Percentiles rank a stretch among this genome's conserved stretches.
phyloP scores from a whole-genome alignment of 805 yeast genomes.

The Ogataea angusta region DNA sequence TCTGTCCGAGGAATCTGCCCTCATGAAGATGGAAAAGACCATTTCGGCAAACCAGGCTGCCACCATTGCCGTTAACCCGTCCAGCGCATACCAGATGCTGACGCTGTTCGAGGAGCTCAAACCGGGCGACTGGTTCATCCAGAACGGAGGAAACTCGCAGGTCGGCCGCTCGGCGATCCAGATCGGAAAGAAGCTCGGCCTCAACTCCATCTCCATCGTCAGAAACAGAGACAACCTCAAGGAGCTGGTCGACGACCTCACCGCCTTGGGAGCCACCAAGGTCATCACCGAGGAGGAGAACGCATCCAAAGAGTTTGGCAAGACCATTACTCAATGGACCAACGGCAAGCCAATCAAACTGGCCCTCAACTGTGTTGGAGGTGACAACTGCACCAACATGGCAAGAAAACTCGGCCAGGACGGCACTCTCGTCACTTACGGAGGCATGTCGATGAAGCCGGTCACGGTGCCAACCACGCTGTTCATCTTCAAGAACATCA shows the following conservation, averaged over 20 bases:
- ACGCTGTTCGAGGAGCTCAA: constrained; percentile 59
- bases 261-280: constrained; percentile 72
- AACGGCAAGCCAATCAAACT: constrained; percentile 57
- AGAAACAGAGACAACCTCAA: constrained; percentile 81
- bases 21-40: constrained; percentile 59
- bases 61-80: constrained; percentile 87
- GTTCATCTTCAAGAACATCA: constrained; percentile 84
- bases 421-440: constrained; percentile 85
- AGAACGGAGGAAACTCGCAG: constrained; percentile 94
- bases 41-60: constrained; percentile 67
- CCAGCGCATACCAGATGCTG: constrained; percentile 88
- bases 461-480: constrained; percentile 86
- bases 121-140: constrained; percentile 87
- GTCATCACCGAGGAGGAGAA: constrained; percentile 90
- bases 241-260: constrained; percentile 50
- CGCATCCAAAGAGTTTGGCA: constrained; percentile 61
- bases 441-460: constrained; percentile 97
- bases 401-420: constrained; percentile 76
- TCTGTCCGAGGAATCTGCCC: constrained; percentile 46
- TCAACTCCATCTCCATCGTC: constrained; percentile 82
- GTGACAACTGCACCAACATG: constrained; percentile 74
- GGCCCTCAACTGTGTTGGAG: constrained; percentile 93
- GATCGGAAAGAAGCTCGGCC: constrained; percentile 72
- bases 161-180: constrained; percentile 93
- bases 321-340: constrained; percentile 53